These are phyloP conservation scores for Gossypium schwendimanii DNA, from an alignment of 441 rosid genomes.

Conservation along the genomic window DNA sequence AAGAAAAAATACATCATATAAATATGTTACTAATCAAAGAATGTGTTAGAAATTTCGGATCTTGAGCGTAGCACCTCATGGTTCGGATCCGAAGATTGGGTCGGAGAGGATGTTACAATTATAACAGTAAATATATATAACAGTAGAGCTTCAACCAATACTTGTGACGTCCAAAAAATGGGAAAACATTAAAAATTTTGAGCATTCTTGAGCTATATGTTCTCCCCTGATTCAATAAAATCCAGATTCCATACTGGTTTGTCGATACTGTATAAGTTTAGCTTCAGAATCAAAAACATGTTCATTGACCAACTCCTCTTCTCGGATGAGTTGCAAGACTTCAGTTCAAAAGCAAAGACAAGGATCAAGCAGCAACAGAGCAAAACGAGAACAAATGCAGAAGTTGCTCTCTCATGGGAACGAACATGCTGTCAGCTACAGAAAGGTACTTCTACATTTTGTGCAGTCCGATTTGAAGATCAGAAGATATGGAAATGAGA, in stretches of 20 bases:
- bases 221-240: background rate
- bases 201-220: background rate
- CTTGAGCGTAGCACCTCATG: too few species aligned
- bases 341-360: too few species aligned
- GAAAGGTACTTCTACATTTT: conserved; percentile 26
- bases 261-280: background rate
- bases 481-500: conserved; percentile 76
- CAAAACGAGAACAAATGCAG: background rate
- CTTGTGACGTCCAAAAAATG: background rate
- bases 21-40: too few species aligned
- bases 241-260: background rate
- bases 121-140: background rate
- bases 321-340: background rate
- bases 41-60: too few species aligned
- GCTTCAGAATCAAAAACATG: background rate
- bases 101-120: too few species aligned
- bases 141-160: background rate
- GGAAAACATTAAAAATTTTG: background rate
- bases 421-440: background rate
- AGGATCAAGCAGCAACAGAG: background rate
- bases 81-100: too few species aligned
- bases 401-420: background rate
- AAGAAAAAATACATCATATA: too few species aligned
- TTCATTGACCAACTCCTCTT: background rate
- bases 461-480: conserved; percentile 71